Conservation (phyloP, 257 asterid species). For the Verbena officinalis region DNA sequence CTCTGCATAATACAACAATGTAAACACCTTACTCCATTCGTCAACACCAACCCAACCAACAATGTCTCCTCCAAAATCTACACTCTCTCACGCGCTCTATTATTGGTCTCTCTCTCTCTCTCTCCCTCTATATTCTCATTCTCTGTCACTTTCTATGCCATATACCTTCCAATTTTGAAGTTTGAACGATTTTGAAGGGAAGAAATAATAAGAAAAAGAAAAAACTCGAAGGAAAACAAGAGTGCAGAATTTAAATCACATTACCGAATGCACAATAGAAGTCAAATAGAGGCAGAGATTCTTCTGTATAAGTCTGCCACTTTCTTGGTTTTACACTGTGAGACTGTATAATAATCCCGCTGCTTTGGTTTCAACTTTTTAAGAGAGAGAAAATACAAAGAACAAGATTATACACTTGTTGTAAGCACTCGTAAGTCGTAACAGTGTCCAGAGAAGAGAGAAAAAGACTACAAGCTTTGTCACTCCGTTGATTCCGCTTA, state of each 20-base stretch:
- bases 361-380: conserved; percentile 27
- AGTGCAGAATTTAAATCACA: conserved; percentile 23
- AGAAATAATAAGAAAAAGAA: background rate
- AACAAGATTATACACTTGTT: background rate
- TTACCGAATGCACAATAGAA: conserved; percentile 24
- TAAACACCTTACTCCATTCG: conserved; percentile 33
- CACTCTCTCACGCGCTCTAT: conserved; percentile 32
- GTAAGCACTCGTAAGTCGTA: background rate
- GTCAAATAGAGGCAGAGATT: conserved; percentile 25
- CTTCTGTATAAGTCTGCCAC: conserved; percentile 38
- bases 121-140: conserved; percentile 30
- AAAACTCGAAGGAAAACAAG: conserved; percentile 11
- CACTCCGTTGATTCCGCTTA: conserved; percentile 76
- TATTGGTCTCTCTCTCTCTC: conserved; percentile 29
- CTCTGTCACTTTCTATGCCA: conserved; percentile 22
- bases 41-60: conserved; percentile 54
- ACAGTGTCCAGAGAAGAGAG: background rate
- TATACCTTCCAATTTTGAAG: conserved; percentile 6
- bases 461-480: background rate
- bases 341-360: conserved; percentile 32
- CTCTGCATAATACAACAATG: background rate
- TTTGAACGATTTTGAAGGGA: conserved; percentile 25
- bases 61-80: conserved; percentile 25
- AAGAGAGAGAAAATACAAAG: background rate
- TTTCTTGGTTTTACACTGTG: conserved; percentile 40